phyloP scores from a whole-genome alignment of 257 asterid genomes.

The Penstemon newberryi region DNA sequence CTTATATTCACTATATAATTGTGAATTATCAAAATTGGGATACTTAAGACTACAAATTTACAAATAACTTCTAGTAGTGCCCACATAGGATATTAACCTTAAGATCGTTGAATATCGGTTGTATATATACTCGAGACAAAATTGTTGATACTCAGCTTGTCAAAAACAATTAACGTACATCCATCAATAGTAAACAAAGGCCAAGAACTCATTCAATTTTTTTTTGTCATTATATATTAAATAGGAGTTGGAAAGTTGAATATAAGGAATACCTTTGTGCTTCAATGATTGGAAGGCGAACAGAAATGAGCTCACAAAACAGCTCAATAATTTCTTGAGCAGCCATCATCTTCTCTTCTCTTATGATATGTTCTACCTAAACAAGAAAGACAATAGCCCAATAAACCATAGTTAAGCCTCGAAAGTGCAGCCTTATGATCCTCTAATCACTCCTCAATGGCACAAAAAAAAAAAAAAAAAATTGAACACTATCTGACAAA shows the following conservation, averaged over 20 bases:
- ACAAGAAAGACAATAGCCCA: not conserved
- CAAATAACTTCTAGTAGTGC: not conserved
- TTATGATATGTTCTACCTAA: conserved; percentile 88
- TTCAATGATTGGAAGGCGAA: conserved; percentile 82
- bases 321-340: conserved; percentile 96
- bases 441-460: conserved; percentile 14
- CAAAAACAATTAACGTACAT: not conserved
- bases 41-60: not conserved
- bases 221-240: not conserved
- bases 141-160: not conserved
- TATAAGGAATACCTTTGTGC: conserved; percentile 55
- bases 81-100: not conserved
- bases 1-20: no score
- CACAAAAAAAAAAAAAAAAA: not conserved
- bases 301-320: conserved; percentile 75
- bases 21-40: not conserved
- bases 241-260: not conserved
- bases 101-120: not conserved
- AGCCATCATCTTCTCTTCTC: conserved; percentile 97
- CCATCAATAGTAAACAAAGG: not conserved
- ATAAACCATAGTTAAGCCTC: not conserved
- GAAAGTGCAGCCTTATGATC: not conserved
- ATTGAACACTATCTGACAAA: no score
- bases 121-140: not conserved
- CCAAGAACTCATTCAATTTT: not conserved